Evolutionary conservation across 2,329 filamentous ascomycete genomes (phyloP).

Genomic region (Talaromyces rugulosus): DNA sequence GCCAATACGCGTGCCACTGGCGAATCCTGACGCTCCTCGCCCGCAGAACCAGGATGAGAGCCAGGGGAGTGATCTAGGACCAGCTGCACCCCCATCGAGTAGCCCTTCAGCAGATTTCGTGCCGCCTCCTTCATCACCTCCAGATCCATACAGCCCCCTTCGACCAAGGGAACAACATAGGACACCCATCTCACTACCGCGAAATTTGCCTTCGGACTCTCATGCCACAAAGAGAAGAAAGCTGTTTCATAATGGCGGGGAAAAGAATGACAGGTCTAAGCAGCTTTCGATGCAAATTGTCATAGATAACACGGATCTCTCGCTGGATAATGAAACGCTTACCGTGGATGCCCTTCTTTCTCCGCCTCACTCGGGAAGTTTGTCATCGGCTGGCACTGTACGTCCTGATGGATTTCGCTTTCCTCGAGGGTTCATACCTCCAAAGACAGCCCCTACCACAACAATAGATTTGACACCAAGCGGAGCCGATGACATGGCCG

Average conservation of each 20-base stretch:
- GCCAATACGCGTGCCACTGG: constrained; percentile 33
- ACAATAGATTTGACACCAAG: constrained; percentile 17
- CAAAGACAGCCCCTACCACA: constrained; percentile 23
- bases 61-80: constrained; percentile 25
- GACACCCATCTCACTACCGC: constrained; percentile 2
- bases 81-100: constrained; percentile 28
- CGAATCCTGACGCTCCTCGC: constrained; percentile 2
- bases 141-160: constrained; percentile 11
- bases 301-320: constrained; percentile 20
- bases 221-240: constrained; percentile 34
- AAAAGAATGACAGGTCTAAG: constrained; percentile 10
- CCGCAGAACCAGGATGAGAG: constrained; percentile 22
- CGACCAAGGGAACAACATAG: constrained; percentile 5
- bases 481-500: constrained; percentile 15
- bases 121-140: constrained; percentile 25
- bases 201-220: background rate
- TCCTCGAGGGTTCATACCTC: constrained; percentile 31
- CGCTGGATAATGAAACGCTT: constrained; percentile 10
- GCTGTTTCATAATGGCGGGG: constrained; percentile 20
- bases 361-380: constrained; percentile 35
- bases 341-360: constrained; percentile 35
- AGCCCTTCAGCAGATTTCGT: constrained; percentile 27
- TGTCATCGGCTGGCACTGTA: constrained; percentile 22
- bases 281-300: constrained; percentile 21
- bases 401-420: constrained; percentile 31